Evolutionary conservation across 2,329 filamentous ascomycete genomes (phyloP).

Genomic region (Calonectria pauciramosa): DNA sequence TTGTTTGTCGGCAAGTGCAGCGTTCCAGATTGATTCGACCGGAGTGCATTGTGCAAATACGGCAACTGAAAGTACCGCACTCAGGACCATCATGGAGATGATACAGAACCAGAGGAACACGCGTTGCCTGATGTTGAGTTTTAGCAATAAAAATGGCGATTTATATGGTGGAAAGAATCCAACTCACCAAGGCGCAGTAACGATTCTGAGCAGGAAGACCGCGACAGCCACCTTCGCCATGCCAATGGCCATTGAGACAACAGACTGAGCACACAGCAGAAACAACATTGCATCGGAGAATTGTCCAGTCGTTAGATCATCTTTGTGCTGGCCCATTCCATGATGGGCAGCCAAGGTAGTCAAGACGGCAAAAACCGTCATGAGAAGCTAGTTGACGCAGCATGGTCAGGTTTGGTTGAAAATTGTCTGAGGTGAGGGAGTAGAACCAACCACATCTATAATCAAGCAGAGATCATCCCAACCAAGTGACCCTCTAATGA

Average conservation of each 20-base stretch:
- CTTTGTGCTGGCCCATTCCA: constrained; percentile 29
- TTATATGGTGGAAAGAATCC: background rate
- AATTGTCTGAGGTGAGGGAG: background rate
- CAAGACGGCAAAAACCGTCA: constrained; percentile 26
- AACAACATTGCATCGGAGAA: constrained; percentile 22
- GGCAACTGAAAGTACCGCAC: constrained; percentile 15
- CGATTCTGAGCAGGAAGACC: constrained; percentile 28
- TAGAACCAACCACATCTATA: constrained; percentile 10
- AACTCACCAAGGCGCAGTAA: constrained; percentile 29
- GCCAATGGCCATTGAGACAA: constrained; percentile 25
- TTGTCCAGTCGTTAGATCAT: constrained; percentile 9
- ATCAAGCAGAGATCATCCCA: constrained; percentile 29
- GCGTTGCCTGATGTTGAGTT: constrained; percentile 9
- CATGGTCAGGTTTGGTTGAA: background rate
- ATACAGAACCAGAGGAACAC: constrained; percentile 33
- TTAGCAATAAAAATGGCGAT: background rate
- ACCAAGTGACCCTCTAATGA: constrained; percentile 28
- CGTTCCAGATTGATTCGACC: constrained; percentile 27
- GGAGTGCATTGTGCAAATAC: constrained; percentile 30
- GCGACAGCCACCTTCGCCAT: constrained; percentile 30
- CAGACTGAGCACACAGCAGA: constrained; percentile 15
- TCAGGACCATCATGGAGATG: constrained; percentile 23
- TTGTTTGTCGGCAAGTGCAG: constrained; percentile 12
- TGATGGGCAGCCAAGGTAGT: constrained; percentile 9
- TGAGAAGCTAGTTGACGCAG: constrained; percentile 12